These are phyloP conservation scores for Logfia minima DNA, from an alignment of 129 eudicot genomes.

Conservation along the genomic window DNA sequence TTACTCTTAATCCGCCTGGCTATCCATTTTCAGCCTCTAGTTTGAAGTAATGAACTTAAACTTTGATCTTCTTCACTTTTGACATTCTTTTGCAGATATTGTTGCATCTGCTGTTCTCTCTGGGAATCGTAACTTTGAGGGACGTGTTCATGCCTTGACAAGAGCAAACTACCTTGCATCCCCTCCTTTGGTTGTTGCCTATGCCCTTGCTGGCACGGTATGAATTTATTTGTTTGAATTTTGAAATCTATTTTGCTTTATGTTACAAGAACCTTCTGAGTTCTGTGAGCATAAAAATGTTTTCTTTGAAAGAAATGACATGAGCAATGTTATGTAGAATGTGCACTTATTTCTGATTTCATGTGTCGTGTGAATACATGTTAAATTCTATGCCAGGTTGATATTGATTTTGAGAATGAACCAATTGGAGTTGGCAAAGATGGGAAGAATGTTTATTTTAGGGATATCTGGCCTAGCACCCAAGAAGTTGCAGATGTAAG, in stretches of 20 bases:
- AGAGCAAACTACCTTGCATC: constrained; percentile 98
- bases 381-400: constrained; percentile 54
- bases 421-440: constrained; percentile 95
- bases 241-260: background rate
- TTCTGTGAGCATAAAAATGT: background rate
- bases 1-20: background rate
- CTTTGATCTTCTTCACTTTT: background rate
- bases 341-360: background rate
- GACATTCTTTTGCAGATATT: constrained; percentile 51
- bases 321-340: background rate
- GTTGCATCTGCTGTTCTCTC: constrained; percentile 95
- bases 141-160: constrained; percentile 90
- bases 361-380: background rate
- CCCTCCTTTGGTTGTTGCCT: constrained; percentile 94
- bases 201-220: constrained; percentile 99
- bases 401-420: constrained; percentile 91
- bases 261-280: background rate
- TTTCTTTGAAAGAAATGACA: constrained; percentile 2
- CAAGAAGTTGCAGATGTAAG: constrained; percentile 83
- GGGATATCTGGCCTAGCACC: constrained; percentile 88
- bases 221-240: background rate
- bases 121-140: constrained; percentile 92
- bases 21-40: background rate
- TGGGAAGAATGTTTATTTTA: constrained; percentile 75
- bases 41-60: background rate